These are phyloP conservation scores for Ascochyta rabiei DNA, from an alignment of 2,329 filamentous ascomycete species.

Conservation along the genomic window DNA sequence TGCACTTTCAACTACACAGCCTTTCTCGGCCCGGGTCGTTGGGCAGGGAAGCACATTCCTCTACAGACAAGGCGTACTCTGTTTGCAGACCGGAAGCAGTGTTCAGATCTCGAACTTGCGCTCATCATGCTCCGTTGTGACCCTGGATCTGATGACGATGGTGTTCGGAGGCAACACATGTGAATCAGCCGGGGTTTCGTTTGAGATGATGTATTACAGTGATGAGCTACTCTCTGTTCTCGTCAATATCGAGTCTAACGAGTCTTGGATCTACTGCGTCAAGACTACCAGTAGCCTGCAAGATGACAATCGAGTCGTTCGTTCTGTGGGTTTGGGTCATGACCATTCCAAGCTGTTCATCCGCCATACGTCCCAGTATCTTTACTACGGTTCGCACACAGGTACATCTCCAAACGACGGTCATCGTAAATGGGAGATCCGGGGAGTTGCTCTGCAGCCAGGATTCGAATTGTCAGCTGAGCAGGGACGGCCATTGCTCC, in stretches of 20 bases:
- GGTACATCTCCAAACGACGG: conserved; percentile 57
- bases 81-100: conserved; percentile 61
- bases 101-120: conserved; percentile 68
- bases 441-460: conserved; percentile 45
- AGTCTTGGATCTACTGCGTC: conserved; percentile 25
- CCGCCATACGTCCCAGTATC: conserved; percentile 64
- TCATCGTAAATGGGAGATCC: conserved; percentile 67
- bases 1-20: conserved; percentile 65
- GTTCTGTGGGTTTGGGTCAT: conserved; percentile 19
- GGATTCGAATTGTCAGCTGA: not conserved
- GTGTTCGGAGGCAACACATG: not conserved
- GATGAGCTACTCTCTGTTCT: conserved; percentile 42
- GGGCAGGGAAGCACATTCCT: conserved; percentile 66
- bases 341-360: conserved; percentile 66
- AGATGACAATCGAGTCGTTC: conserved; percentile 47
- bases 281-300: conserved; percentile 19
- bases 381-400: conserved; percentile 72
- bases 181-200: not conserved
- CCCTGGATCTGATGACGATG: conserved; percentile 26
- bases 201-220: conserved; percentile 39
- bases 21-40: conserved; percentile 66
- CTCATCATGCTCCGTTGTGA: conserved; percentile 11
- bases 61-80: conserved; percentile 68
- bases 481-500: conserved; percentile 53
- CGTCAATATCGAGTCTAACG: not conserved